These are phyloP conservation scores for Guadua angustifolia DNA, from an alignment of 176 grass and related monocot genomes.

Conservation along the genomic window DNA sequence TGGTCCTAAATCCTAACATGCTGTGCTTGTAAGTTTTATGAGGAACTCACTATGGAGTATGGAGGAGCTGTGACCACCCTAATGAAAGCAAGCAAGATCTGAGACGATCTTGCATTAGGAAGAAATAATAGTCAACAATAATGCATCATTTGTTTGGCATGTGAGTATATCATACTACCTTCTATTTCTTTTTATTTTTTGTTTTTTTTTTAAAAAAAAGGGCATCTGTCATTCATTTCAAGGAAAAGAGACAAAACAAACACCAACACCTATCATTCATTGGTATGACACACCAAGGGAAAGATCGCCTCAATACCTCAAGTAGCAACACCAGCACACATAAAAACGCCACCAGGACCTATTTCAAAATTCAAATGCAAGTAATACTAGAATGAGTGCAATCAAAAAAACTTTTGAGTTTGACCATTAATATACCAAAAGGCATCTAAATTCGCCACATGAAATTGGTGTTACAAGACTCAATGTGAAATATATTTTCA, in stretches of 20 bases:
- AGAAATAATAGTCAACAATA: neutral
- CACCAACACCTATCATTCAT: too few relatives aligned
- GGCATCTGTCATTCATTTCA: too few relatives aligned
- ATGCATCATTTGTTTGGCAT: too few relatives aligned
- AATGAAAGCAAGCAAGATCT: slow-evolving; percentile 17
- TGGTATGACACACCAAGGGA: too few relatives aligned
- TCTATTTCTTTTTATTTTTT: too few relatives aligned
- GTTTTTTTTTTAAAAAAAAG: too few relatives aligned
- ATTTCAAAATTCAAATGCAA: neutral
- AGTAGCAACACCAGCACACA: too few relatives aligned
- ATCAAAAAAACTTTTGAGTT: neutral
- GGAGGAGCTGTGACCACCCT: neutral
- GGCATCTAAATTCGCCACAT: neutral
- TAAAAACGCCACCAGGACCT: too few relatives aligned
- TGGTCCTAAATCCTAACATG: slow-evolving; percentile 17
- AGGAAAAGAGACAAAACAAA: too few relatives aligned
- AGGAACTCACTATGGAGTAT: slow-evolving; percentile 18
- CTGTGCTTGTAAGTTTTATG: neutral
- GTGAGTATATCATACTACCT: neutral
- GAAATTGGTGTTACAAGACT: neutral
- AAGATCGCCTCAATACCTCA: too few relatives aligned
- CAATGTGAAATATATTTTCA: neutral
- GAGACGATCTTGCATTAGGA: neutral
- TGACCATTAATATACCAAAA: neutral
- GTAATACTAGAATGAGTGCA: neutral